Conservation (phyloP, 371 early-diverging fungal genomes). For the Rhizopus microsporus region DNA sequence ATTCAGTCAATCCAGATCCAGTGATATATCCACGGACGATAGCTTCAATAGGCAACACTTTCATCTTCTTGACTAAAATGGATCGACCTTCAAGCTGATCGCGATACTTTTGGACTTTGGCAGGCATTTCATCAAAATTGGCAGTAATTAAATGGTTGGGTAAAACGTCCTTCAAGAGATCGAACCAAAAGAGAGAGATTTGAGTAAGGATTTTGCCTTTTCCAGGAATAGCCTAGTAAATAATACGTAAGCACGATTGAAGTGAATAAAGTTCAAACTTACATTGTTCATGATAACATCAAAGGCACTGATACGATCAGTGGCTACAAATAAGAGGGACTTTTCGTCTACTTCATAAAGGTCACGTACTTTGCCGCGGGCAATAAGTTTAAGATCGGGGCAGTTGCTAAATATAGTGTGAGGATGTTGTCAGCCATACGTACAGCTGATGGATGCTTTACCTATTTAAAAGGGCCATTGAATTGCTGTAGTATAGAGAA, state of each 20-base stretch:
- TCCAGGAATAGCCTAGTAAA: conserved; percentile 81
- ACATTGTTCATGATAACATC: conserved; percentile 98
- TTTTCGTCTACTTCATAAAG: conserved; percentile 90
- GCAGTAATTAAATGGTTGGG: conserved; percentile 95
- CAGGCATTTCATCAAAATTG: conserved; percentile 93
- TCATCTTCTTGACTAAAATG: conserved; percentile 89
- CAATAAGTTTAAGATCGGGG: conserved; percentile 91
- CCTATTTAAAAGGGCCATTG: conserved; percentile 30
- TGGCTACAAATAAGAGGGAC: conserved; percentile 92
- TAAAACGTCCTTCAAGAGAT: conserved; percentile 77
- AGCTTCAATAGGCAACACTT: conserved; percentile 96
- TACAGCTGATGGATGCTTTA: background rate
- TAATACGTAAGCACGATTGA: background rate
- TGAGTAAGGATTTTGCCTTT: conserved; percentile 97
- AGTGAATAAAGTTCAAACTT: conserved; percentile 23
- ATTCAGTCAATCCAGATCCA: conserved; percentile 96
- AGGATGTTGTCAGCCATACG: background rate
- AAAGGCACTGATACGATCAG: conserved; percentile 96
- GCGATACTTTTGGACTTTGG: conserved; percentile 79
- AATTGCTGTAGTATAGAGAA: conserved; percentile 7
- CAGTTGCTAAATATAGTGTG: conserved; percentile 57
- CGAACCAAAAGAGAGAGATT: conserved; percentile 94
- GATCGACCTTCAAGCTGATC: conserved; percentile 86
- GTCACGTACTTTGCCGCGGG: conserved; percentile 97
- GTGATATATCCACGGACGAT: conserved; percentile 98